Percentiles rank a stretch among this genome's conserved stretches.
Conservation (phyloP, 371 early-diverging fungal genomes). For the Actinomortierella wolfii region DNA sequence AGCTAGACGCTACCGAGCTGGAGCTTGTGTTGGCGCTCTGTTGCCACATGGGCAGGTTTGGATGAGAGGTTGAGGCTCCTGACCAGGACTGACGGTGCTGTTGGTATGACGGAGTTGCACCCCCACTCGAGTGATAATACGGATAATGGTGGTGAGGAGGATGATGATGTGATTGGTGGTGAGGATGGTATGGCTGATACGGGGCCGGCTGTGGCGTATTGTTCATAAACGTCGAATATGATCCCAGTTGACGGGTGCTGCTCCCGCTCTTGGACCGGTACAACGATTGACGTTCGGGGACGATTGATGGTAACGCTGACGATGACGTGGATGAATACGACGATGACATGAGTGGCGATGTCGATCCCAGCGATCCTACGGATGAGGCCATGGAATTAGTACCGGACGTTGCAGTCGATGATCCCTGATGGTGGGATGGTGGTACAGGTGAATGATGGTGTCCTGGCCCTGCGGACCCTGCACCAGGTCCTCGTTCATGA, state of each 20-base stretch:
- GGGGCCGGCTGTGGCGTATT: conserved; percentile 7
- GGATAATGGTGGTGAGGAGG: too few relatives aligned
- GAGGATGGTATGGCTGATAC: conserved; percentile 1
- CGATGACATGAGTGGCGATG: conserved; percentile 42
- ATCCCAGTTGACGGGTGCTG: conserved; percentile 25
- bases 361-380: conserved; percentile 34
- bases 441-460: conserved; percentile 4
- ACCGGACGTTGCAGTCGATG: conserved; percentile 24
- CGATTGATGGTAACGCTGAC: conserved; percentile 38
- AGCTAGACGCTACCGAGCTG: too few relatives aligned
- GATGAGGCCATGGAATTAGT: conserved; percentile 36
- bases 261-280: conserved; percentile 40
- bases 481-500: conserved; percentile 6
- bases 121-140: background rate
- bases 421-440: conserved; percentile 14
- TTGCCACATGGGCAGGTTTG: too few relatives aligned
- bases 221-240: conserved; percentile 10
- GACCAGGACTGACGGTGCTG: conserved; percentile 9
- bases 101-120: background rate
- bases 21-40: too few relatives aligned
- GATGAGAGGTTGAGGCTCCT: too few relatives aligned
- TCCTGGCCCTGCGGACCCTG: conserved; percentile 12
- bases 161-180: conserved; percentile 10
- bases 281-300: conserved; percentile 37
- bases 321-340: conserved; percentile 29